Evolutionary conservation across 2,329 filamentous ascomycete genomes (phyloP).

Genomic region (Diatrype stigma): DNA sequence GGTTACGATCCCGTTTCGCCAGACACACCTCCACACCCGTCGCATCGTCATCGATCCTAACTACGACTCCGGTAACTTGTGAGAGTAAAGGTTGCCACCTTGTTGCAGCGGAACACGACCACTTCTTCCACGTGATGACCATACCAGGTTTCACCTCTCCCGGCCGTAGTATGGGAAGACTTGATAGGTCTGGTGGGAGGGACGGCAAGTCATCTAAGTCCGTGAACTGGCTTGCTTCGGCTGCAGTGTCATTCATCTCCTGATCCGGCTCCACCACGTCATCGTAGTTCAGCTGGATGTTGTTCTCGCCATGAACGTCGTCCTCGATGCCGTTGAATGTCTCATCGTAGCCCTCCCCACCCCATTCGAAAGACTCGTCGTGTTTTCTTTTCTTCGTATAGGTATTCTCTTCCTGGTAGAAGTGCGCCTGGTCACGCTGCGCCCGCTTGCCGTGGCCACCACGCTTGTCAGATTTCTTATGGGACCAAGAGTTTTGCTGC

Average conservation of each 20-base stretch:
- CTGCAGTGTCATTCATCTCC: slow-evolving; percentile 11
- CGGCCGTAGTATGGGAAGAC: slow-evolving; percentile 46
- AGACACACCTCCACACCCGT: slow-evolving; percentile 56
- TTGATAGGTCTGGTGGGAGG: slow-evolving; percentile 53
- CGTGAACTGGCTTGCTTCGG: slow-evolving; percentile 41
- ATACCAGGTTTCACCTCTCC: slow-evolving; percentile 53
- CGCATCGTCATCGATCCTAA: slow-evolving; percentile 49
- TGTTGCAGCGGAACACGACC: slow-evolving; percentile 56
- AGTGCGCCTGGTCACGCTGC: slow-evolving; percentile 36
- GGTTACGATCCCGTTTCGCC: slow-evolving; percentile 62
- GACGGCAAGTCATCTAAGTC: slow-evolving; percentile 58
- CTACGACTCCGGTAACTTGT: slow-evolving; percentile 62
- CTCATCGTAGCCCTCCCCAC: slow-evolving; percentile 24
- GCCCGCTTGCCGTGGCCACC: slow-evolving; percentile 47
- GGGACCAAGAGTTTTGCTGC: slow-evolving; percentile 47
- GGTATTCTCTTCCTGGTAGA: slow-evolving; percentile 32
- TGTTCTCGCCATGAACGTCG: slow-evolving; percentile 15
- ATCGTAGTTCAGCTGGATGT: slow-evolving; percentile 39
- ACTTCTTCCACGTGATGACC: slow-evolving; percentile 65
- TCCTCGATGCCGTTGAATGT: slow-evolving; percentile 31
- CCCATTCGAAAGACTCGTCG: slow-evolving; percentile 33
- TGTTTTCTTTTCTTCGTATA: slow-evolving; percentile 47
- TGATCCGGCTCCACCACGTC: slow-evolving; percentile 30
- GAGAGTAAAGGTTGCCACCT: slow-evolving; percentile 63
- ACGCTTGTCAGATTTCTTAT: slow-evolving; percentile 34